Evolutionary conservation across 805 yeast genomes (phyloP), one percentile per base, ranked within the genome.

Genomic region (Candida xyloterini): DNA sequence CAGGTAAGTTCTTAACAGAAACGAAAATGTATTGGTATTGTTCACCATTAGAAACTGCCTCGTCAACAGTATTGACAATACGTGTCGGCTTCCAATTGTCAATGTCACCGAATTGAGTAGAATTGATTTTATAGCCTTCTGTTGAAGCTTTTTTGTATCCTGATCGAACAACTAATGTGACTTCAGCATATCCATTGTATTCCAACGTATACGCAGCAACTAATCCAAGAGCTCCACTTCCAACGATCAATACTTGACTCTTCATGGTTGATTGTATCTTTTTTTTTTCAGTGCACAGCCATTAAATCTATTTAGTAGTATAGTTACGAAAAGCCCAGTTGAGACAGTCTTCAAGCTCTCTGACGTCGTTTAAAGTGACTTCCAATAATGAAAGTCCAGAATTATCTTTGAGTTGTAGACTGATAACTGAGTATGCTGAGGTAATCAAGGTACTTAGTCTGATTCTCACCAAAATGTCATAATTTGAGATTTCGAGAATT

Each of bases 211-310:
- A 69, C 0, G 93, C 86, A 2, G 82, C 79, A n/a, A 86, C 76
- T 5, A 84, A 68, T 15, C 95, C 95, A 3, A 87, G 85, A 14
- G 95, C 95, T 5, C 95, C 95, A 4, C 86, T 73, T 4, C 95
- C 95, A 23, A 86, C 71, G 9, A 85, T 66, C n/a, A 85, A 64
- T 5, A 80, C 79, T 41, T 65, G 59, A 59, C 48, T 44, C 49
- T 48, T 34, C 24, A 29, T 30, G 10, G 10, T 11, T 10, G 3
- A 11, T 23, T 14, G 7, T 10, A 35, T n/a, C n/a, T n/a, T n/a
- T 15, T 25, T 23, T 20, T 32, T 20, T 21, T 18, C 20, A 18
- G 13, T 18, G 7, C 42, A 32, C 42, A 22, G 42, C 37, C 37
- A 11, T 13, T 11, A 10, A 5, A n/a, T 15, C 18, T 18, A n/a